Evolutionary conservation across 176 grass and related monocot genomes (phyloP), one percentile per base, ranked within the genome.

Genomic region (Aegilops longissima): DNA sequence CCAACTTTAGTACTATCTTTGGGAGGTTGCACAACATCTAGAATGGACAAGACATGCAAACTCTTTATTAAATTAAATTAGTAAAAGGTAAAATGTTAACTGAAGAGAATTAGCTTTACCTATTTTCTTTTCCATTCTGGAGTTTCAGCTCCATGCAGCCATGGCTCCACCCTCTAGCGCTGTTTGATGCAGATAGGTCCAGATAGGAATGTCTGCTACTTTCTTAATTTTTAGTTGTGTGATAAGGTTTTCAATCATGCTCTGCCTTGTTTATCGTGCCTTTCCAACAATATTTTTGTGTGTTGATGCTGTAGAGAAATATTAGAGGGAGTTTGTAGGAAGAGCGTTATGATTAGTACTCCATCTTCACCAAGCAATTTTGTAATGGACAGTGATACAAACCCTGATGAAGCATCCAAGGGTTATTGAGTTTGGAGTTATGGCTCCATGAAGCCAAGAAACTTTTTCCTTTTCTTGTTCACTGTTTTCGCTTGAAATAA

Each of bases 1-100:
- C 85, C 52, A 38, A 70, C 86, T 91, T 85, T 91, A 81, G 76
- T 83, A 56, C 86, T 52, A 35, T 85, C 82, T 88, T 77, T 81
- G 35, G 70, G 70, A 66, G 23, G 82, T 42, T 88, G 70, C 39
- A 81, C 14, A 34, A 39, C 62, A 71, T 91, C 62, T 91, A 77
- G 70, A 88, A 77, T 71, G 69, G 90, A 70, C 76, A 81, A 34
- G 62, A 52, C 77, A 83, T 31, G 23, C 35, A 67, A 80, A 80
- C 66, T 10, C 56, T 59, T 2, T 59, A 20, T 1, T 73, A 14
- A 49, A 80, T 75, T 80, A 75, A 61, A 76, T 76, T 84, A 39
- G 74, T 83, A 83, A 74, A 36, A 47, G 59, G 34, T 10, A 75
- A 75, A 75, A 61, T 12, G 61, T 47, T 87, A 80, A 80, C 58